phyloP scores from a whole-genome alignment of 345 rosid species.

The Lenwebbia sp. region DNA sequence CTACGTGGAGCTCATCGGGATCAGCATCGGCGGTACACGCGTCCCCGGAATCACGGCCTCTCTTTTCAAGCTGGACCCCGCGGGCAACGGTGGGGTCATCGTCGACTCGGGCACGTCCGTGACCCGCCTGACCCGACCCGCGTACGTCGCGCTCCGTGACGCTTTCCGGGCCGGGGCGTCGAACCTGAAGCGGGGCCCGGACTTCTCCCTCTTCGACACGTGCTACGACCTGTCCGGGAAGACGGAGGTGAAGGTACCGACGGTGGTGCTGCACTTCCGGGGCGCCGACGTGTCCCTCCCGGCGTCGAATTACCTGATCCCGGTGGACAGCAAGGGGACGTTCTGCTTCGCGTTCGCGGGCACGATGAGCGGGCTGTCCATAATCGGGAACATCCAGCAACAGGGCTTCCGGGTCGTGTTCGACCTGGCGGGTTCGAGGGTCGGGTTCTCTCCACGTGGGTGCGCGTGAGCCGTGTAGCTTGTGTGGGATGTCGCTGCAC shows the following conservation, averaged over 20 bases:
- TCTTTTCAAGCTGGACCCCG: conserved; percentile 51
- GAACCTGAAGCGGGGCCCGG: conserved; percentile 50
- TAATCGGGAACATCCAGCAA: conserved; percentile 91
- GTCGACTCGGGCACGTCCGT: conserved; percentile 95
- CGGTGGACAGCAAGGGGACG: conserved; percentile 60
- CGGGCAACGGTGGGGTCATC: conserved; percentile 89
- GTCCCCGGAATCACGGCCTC: conserved; percentile 60
- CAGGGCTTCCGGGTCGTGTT: conserved; percentile 90
- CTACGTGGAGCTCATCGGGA: conserved; percentile 74
- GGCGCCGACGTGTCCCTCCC: conserved; percentile 90
- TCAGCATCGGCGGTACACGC: conserved; percentile 83
- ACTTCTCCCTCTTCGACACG: conserved; percentile 88
- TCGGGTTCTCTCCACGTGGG: conserved; percentile 90
- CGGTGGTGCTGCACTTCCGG: conserved; percentile 78
- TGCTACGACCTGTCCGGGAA: conserved; percentile 77
- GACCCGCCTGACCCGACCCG: conserved; percentile 81
- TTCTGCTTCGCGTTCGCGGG: conserved; percentile 98
- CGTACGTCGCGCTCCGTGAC: conserved; percentile 67
- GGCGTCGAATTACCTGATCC: conserved; percentile 82
- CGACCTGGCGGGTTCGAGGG: conserved; percentile 55
- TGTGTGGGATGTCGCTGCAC: neutral
- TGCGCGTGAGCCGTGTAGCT: conserved; percentile 28
- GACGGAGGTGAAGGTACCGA: conserved; percentile 87
- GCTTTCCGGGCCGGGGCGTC: conserved; percentile 59
- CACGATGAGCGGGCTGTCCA: conserved; percentile 73